Percentiles rank a stretch among this genome's conserved stretches.
Evolutionary conservation across 2,329 filamentous ascomycete genomes (phyloP).

Genomic region (Dactylellina leptospora): DNA sequence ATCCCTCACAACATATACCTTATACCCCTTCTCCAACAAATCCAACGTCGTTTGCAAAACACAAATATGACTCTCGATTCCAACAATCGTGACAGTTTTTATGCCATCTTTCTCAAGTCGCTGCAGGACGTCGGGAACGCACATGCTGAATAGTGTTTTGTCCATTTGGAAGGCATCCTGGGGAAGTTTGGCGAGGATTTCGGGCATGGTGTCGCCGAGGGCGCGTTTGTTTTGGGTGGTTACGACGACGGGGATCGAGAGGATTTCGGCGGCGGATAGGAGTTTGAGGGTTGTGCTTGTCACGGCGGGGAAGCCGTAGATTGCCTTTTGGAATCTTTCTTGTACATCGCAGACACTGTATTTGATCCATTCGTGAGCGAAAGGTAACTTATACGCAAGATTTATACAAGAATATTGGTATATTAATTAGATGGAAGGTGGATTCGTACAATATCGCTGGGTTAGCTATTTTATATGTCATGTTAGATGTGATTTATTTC

Average conservation of each 20-base stretch:
- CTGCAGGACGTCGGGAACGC: conserved; percentile 64
- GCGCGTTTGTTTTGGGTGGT: conserved; percentile 84
- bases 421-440: conserved; percentile 50
- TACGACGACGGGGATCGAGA: conserved; percentile 80
- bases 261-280: conserved; percentile 70
- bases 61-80: conserved; percentile 94
- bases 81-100: conserved; percentile 75
- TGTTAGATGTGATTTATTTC: neutral
- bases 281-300: conserved; percentile 74
- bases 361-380: no score
- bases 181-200: conserved; percentile 67
- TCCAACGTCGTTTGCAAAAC: conserved; percentile 91
- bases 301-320: conserved; percentile 86
- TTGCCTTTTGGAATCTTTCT: conserved; percentile 85
- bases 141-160: conserved; percentile 93
- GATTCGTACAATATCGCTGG: conserved; percentile 41
- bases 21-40: conserved; percentile 76
- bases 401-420: neutral
- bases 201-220: conserved; percentile 80
- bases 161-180: conserved; percentile 71
- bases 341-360: conserved; percentile 89
- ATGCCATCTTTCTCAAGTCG: conserved; percentile 14
- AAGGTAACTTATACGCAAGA: no score
- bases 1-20: conserved; percentile 88
- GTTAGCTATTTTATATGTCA: neutral